Conservation (phyloP, 306 rosid genomes). For the Pyrus bretschneideri region DNA sequence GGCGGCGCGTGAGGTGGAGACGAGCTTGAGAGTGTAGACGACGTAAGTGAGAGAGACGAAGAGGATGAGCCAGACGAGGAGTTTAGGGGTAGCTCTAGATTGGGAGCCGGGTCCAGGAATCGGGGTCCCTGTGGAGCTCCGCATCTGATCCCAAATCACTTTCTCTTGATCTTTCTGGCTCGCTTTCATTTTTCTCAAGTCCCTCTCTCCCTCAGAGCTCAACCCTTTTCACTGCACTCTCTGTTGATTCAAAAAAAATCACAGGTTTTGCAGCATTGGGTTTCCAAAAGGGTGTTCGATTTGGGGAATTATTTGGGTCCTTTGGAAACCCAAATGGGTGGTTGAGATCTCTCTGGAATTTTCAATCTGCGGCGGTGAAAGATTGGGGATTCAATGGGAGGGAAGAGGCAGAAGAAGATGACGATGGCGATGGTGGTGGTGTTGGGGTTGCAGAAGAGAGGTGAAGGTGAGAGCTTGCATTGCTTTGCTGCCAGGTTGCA, state of each 20-base stretch:
- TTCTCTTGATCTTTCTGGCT: slow-evolving; percentile 54
- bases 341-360: background rate
- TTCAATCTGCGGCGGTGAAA: background rate
- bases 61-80: slow-evolving; percentile 63
- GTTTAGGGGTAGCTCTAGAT: slow-evolving; percentile 39
- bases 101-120: slow-evolving; percentile 24
- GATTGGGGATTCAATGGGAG: background rate
- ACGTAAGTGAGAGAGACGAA: slow-evolving; percentile 59
- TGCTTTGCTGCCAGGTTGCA: slow-evolving; percentile 25
- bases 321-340: background rate
- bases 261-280: background rate
- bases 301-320: background rate
- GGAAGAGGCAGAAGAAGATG: background rate
- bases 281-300: background rate
- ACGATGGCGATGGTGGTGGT: background rate
- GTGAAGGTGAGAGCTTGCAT: slow-evolving; percentile 21
- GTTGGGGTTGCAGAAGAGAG: background rate
- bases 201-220: background rate
- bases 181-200: slow-evolving; percentile 43
- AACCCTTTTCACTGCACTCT: background rate
- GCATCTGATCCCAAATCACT: slow-evolving; percentile 55
- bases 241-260: background rate
- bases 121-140: slow-evolving; percentile 38
- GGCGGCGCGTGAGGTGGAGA: slow-evolving; percentile 39
- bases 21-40: slow-evolving; percentile 63